Evolutionary conservation across 2,329 filamentous ascomycete genomes (phyloP).

Genomic region (Paecilomyces sp.): DNA sequence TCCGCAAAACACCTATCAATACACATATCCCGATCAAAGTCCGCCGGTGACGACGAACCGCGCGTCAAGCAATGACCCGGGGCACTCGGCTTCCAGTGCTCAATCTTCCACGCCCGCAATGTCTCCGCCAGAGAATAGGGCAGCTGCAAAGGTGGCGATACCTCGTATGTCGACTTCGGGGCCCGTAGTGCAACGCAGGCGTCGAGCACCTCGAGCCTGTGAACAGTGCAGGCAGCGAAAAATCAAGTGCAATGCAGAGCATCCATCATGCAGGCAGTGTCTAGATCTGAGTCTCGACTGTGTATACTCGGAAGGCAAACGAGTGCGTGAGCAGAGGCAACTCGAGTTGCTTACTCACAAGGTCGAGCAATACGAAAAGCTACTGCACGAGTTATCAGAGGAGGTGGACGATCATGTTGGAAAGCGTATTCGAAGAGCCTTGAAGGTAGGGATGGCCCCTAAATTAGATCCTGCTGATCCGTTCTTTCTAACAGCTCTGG

Average conservation of each 20-base stretch:
- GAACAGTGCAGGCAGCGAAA: neutral
- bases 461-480: neutral
- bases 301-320: neutral
- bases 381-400: neutral
- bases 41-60: neutral
- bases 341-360: neutral
- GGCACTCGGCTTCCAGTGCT: neutral
- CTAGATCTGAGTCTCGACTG: neutral
- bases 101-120: neutral
- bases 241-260: neutral
- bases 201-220: neutral
- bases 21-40: too few relatives aligned
- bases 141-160: neutral
- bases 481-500: neutral
- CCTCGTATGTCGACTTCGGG: neutral
- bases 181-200: neutral
- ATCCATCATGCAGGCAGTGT: neutral
- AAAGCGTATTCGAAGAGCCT: neutral
- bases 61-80: neutral
- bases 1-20: too few relatives aligned
- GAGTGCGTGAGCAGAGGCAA: neutral
- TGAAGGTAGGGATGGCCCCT: neutral
- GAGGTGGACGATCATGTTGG: neutral
- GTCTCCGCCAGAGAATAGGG: neutral
- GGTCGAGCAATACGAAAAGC: neutral